Base-by-base conservation (phyloP, 225 moss, liverwort and hornwort species). In the Sphagnum contortum region DNA sequence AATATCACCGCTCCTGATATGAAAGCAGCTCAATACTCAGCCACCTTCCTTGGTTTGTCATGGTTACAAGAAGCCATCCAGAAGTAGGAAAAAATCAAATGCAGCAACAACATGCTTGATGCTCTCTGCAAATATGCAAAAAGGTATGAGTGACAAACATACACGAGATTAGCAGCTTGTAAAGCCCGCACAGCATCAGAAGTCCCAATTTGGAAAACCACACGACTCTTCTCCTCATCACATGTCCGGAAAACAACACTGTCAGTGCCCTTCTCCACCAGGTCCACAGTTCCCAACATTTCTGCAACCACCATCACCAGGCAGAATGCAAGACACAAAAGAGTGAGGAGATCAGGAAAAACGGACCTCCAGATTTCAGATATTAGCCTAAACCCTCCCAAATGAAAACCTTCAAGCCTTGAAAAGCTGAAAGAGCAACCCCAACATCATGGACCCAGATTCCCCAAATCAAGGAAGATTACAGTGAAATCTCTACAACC, bases 121-220 rank as follows among this genome's bases (percentile, higher is more conserved):
- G 53, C 53, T 6, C 53, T 10, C 8, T 53, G 53, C 8, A 53
- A 53, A 29, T 29, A 29, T 29, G 29, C 29, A 29, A 29, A 29
- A 29, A 29, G 29, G 29, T 29, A 29, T 1, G 29, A 29, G 29
- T 29, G 29, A 29, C 29, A 29, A 29, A 29, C 78, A 64, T 72
- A 80, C 69, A 91, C 91, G 71, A 87, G 68, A 66, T 78, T 78
- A 64, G 91, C 91, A 4, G 76, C 94, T 48, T 73, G 73, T 72
- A 95, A 69, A 52, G 86, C 86, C 57, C 94, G 91, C 7, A 90
- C 66, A 11, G 91, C 79, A 68, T 91, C 88, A 5, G 94, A 75
- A 6, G 91, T 91, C 6, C 91, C 91, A 56, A 89, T 86, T 73
- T 95, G 94, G 48, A 95, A 89, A 47, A 95, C 91, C 2, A 91